phyloP scores from a whole-genome alignment of 306 rosid species.

The Vigna angularis region DNA sequence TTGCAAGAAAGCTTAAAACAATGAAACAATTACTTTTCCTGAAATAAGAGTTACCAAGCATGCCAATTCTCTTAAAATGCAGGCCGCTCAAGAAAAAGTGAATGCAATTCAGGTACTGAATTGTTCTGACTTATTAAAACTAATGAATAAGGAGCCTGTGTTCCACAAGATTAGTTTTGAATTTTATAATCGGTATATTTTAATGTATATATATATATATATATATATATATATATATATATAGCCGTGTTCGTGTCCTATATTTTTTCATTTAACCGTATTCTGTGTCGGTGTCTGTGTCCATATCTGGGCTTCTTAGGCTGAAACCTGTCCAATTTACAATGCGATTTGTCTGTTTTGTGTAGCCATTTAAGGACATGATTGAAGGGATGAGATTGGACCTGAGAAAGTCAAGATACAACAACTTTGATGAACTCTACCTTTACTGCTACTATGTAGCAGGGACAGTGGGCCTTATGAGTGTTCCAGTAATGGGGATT shows the following conservation, averaged over 20 bases:
- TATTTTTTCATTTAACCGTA: no score
- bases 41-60: neutral
- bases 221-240: no score
- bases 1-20: neutral
- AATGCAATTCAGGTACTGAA: neutral
- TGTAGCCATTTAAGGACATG: conserved; percentile 96
- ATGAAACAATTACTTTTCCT: neutral
- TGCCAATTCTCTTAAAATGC: neutral
- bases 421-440: conserved; percentile 89
- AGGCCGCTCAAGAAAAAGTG: neutral
- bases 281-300: no score
- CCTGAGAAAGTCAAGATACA: conserved; percentile 82
- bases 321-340: conserved; percentile 9
- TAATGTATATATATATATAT: no score
- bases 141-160: neutral
- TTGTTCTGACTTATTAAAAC: neutral
- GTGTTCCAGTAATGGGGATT: conserved; percentile 98
- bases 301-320: no score
- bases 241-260: no score
- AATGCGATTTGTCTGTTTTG: conserved; percentile 26
- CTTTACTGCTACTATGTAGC: conserved; percentile 98
- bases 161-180: neutral
- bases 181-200: neutral
- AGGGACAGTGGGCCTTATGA: conserved; percentile 99
- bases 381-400: conserved; percentile 96